These are phyloP conservation scores for Aegilops longissima DNA, from an alignment of 176 grass and related monocot genomes.

Conservation along the genomic window DNA sequence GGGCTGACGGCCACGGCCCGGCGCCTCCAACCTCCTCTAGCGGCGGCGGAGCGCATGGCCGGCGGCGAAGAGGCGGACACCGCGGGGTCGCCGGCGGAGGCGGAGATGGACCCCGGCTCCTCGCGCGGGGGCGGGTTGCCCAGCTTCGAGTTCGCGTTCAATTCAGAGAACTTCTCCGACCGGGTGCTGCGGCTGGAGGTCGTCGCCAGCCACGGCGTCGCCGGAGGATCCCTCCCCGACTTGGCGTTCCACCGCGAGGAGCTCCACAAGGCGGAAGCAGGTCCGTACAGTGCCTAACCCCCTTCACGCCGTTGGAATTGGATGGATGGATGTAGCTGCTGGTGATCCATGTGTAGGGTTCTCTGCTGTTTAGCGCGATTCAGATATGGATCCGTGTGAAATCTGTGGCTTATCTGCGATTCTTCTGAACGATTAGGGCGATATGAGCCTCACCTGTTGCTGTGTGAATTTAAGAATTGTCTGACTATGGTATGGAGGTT, in stretches of 20 bases:
- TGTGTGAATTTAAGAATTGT: not conserved
- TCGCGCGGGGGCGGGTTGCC: constrained; percentile 39
- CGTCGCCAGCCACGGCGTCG: constrained; percentile 24
- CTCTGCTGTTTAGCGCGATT: not conserved
- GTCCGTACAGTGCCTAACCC: too few relatives aligned
- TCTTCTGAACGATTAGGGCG: not conserved
- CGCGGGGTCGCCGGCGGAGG: not conserved
- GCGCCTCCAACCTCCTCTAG: not conserved
- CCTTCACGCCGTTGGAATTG: too few relatives aligned
- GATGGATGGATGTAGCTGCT: too few relatives aligned
- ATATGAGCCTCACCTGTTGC: not conserved
- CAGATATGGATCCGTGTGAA: not conserved
- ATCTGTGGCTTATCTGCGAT: not conserved
- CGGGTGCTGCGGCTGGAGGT: constrained; percentile 75
- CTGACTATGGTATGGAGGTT: not conserved
- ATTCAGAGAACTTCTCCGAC: constrained; percentile 83
- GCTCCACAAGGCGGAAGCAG: constrained; percentile 22
- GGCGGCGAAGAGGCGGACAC: not conserved
- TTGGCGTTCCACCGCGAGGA: constrained; percentile 43
- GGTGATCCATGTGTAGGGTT: not conserved
- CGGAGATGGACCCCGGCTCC: constrained; percentile 60
- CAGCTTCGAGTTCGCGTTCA: constrained; percentile 83
- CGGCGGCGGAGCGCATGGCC: not conserved
- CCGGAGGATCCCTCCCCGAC: constrained; percentile 34
- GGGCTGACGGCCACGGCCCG: constrained; percentile 22